Evolutionary conservation across 176 grass and related monocot species (phyloP).

Genomic region (Pontederia crassipes): DNA sequence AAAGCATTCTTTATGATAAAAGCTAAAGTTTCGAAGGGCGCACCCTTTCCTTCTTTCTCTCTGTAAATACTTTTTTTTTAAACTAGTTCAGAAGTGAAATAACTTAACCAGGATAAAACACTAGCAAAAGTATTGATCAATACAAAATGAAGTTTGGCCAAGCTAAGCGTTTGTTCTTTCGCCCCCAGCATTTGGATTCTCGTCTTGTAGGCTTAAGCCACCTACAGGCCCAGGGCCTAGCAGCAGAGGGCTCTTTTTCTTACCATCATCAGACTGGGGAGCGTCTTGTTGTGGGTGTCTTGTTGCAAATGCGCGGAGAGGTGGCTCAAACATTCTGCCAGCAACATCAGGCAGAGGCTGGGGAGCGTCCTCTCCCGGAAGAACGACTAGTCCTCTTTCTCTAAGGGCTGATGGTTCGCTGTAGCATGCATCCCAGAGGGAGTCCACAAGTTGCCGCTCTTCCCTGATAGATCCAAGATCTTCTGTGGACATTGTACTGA

Average conservation of each 20-base stretch:
- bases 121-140: too few species aligned
- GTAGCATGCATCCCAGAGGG: constrained; percentile 60
- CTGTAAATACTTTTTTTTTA: too few species aligned
- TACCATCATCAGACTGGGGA: constrained; percentile 15
- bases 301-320: constrained; percentile 33
- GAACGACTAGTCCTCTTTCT: constrained; percentile 50
- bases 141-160: not conserved
- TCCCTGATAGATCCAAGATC: constrained; percentile 66
- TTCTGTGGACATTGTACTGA: constrained; percentile 55
- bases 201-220: not conserved
- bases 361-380: constrained; percentile 57
- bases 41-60: too few species aligned
- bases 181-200: not conserved
- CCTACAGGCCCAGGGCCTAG: constrained; percentile 33
- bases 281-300: constrained; percentile 19
- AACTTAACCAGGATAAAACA: too few species aligned
- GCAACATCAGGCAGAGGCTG: constrained; percentile 59
- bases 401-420: constrained; percentile 59
- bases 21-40: too few species aligned
- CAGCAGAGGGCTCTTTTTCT: constrained; percentile 59
- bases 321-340: constrained; percentile 54
- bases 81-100: too few species aligned
- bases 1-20: too few species aligned
- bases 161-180: not conserved
- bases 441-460: constrained; percentile 73